Percentiles rank a stretch among this genome's conserved stretches.
phyloP scores from a whole-genome alignment of 2,329 filamentous ascomycete genomes.

The Colletotrichum somersetense region DNA sequence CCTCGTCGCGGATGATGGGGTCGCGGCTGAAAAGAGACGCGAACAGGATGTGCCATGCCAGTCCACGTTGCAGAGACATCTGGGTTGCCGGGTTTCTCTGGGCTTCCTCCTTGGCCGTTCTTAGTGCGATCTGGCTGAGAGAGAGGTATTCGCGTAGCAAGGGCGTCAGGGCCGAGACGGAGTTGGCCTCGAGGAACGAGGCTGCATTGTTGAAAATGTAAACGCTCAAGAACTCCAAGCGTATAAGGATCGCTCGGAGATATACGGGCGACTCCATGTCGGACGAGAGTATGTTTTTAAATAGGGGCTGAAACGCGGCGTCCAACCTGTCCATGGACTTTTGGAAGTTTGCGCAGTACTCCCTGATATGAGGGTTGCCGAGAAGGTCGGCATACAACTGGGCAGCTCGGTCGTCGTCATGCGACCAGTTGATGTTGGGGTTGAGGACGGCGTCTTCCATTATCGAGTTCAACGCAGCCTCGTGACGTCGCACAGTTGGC shows the following conservation, averaged over 20 bases:
- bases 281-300: slow-evolving; percentile 47
- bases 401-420: slow-evolving; percentile 38
- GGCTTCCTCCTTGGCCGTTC: slow-evolving; percentile 36
- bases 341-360: slow-evolving; percentile 40
- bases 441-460: slow-evolving; percentile 43
- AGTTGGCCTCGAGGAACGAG: slow-evolving; percentile 45
- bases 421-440: slow-evolving; percentile 28
- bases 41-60: slow-evolving; percentile 46
- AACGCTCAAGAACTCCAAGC: slow-evolving; percentile 47
- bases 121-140: slow-evolving; percentile 47
- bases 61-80: slow-evolving; percentile 48
- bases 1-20: slow-evolving; percentile 49
- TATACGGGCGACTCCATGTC: slow-evolving; percentile 47
- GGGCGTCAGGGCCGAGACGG: slow-evolving; percentile 45
- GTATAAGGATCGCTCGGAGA: slow-evolving; percentile 50
- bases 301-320: slow-evolving; percentile 51
- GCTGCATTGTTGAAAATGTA: slow-evolving; percentile 49
- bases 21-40: slow-evolving; percentile 50
- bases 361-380: slow-evolving; percentile 39
- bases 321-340: slow-evolving; percentile 44
- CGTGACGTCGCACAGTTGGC: slow-evolving; percentile 35
- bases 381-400: slow-evolving; percentile 42
- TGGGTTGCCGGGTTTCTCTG: slow-evolving; percentile 44
- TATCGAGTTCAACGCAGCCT: slow-evolving; percentile 42
- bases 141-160: slow-evolving; percentile 51